phyloP scores from a whole-genome alignment of 768 basidiomycete species.

The Hericium alpestre region DNA sequence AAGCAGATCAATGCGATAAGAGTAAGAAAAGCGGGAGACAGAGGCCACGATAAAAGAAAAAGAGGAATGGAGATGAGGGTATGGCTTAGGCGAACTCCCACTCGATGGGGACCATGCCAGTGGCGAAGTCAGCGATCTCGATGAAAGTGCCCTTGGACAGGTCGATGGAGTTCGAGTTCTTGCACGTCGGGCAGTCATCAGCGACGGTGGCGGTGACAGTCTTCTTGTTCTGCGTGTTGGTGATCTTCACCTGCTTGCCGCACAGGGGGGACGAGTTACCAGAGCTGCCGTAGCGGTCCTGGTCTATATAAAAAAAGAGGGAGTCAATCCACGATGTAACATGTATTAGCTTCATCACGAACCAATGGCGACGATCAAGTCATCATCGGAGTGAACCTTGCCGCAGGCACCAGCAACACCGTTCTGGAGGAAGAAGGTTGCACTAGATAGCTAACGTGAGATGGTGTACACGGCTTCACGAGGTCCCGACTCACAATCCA shows the following conservation, averaged over 20 bases:
- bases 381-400: constrained; percentile 39
- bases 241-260: constrained; percentile 53
- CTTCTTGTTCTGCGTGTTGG: constrained; percentile 48
- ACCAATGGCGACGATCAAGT: constrained; percentile 56
- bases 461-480: background rate
- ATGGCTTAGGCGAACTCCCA: constrained; percentile 11
- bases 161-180: constrained; percentile 56
- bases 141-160: constrained; percentile 62
- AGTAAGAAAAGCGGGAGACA: constrained; percentile 1
- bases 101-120: constrained; percentile 53
- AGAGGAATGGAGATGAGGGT: too few relatives aligned
- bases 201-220: constrained; percentile 55
- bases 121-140: constrained; percentile 33
- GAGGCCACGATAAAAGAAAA: background rate
- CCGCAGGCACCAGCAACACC: constrained; percentile 80
- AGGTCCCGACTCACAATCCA: background rate
- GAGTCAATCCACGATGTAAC: background rate
- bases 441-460: constrained; percentile 15
- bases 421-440: constrained; percentile 35
- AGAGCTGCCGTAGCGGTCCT: constrained; percentile 38
- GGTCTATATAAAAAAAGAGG: constrained; percentile 27
- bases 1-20: constrained; percentile 4
- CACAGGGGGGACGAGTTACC: constrained; percentile 46
- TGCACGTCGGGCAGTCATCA: constrained; percentile 65
- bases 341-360: constrained; percentile 8